Evolutionary conservation across 2,329 filamentous ascomycete species (phyloP).

Genomic region (Hymenoscyphus fructigenus): DNA sequence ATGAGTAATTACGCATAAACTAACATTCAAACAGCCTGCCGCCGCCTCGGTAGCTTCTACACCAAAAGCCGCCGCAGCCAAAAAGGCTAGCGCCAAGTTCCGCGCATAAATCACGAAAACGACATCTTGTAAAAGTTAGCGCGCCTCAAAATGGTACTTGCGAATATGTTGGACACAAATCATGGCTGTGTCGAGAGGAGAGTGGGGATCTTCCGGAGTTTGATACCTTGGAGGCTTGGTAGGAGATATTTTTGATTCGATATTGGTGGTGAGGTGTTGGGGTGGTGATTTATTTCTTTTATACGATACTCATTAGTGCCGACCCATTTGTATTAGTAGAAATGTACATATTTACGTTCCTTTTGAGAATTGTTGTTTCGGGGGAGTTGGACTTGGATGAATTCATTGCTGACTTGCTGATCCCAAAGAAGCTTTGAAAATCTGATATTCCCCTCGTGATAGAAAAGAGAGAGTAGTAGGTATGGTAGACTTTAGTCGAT

Average conservation of each 20-base stretch:
- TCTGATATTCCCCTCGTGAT: no score
- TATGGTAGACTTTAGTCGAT: no score
- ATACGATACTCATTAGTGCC: background rate
- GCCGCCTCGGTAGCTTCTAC: no score
- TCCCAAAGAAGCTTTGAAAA: no score
- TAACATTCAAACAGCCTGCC: no score
- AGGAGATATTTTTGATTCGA: background rate
- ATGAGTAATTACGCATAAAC: no score
- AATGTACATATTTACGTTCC: background rate
- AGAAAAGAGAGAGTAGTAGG: no score
- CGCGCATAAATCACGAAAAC: background rate
- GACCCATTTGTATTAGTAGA: background rate
- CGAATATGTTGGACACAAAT: background rate
- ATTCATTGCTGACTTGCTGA: no score
- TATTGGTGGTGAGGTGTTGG: background rate
- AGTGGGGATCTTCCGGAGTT: background rate
- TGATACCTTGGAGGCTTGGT: background rate
- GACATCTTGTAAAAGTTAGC: background rate
- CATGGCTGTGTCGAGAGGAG: background rate
- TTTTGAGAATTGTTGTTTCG: background rate
- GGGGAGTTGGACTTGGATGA: background rate
- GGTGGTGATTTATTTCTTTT: background rate
- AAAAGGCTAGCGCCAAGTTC: background rate
- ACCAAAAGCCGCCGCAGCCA: background rate
- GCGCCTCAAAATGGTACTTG: background rate